Evolutionary conservation across 108 stramenopile genomes (phyloP), one percentile per base, ranked within the genome.

Genomic region (Cyclotella baltica): DNA sequence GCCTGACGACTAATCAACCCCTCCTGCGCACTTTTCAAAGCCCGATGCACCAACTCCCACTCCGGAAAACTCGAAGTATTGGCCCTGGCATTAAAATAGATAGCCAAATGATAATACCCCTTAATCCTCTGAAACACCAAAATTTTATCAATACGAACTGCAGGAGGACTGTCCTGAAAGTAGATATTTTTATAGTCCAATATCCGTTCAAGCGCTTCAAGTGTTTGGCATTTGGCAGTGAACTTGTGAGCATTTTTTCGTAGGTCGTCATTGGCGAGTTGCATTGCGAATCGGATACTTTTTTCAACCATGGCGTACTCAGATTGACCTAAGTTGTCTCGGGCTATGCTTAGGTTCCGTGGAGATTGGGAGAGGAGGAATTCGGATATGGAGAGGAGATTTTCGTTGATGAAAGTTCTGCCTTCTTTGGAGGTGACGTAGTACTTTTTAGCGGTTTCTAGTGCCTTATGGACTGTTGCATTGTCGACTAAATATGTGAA

Each of bases 301-400:
- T 52, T 52, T 52, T 52, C 51, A 20, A 52, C 51, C 51, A 52
- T 52, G 51, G 51, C 51, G 19, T 52, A 52, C 19, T 52, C 51
- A 13, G 51, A 52, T 52, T 52, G 51, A 52, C 51, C 51, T 10
- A 52, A 4, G 19, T 10, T n/a, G n/a, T 52, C 51, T 52, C 51
- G 51, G 4, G 51, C n/a, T n/a, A 52, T 52, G 51, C 51, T 52
- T n/a, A 52, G n/a, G 51, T 52, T n/a, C 4, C 51, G 51, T 19
- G 51, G 51, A 4, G 51, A 52, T 52, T 52, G 51, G 4, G 51
- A 52, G 10, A 52, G 51, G 4, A 52, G 10, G 4, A n/a, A 20
- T 4, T 20, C 4, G 11, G n/a, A 4, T 4, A 52, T 52, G 51
- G 4, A 10, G n/a, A n/a, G 4, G 4, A 52, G n/a, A n/a, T 52